Percentiles rank a stretch among this genome's conserved stretches.
Evolutionary conservation across 1,139 yeast genomes (phyloP).

Genomic region (Candida sanyaensis): DNA sequence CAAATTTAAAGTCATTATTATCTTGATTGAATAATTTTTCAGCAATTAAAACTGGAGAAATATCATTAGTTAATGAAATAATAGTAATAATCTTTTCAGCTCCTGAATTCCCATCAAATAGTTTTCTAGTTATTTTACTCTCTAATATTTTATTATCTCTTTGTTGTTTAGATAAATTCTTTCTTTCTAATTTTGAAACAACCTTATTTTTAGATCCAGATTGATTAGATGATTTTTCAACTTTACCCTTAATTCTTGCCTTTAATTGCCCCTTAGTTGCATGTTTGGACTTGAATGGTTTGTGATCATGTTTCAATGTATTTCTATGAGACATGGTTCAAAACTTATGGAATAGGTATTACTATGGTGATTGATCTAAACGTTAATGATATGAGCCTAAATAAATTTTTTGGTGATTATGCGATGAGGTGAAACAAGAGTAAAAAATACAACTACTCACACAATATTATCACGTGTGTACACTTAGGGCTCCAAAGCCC

Average conservation of each 20-base stretch:
- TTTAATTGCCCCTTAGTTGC: conserved; percentile 88
- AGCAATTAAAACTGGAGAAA: conserved; percentile 61
- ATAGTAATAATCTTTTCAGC: conserved; percentile 84
- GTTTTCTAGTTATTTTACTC: conserved; percentile 50
- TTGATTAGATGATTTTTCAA: conserved; percentile 54
- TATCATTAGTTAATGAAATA: conserved; percentile 75
- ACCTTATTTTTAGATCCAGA: conserved; percentile 48
- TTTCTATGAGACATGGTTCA: conserved; percentile 72
- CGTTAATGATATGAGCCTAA: no score
- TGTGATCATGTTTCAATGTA: conserved; percentile 80
- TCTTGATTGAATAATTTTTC: conserved; percentile 44
- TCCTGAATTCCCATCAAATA: conserved; percentile 80
- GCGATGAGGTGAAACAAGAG: no score
- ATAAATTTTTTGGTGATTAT: neutral
- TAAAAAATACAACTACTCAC: no score
- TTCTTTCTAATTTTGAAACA: conserved; percentile 70
- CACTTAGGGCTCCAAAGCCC: conserved; percentile 1
- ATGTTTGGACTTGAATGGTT: conserved; percentile 88
- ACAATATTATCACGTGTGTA: neutral
- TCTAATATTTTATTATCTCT: conserved; percentile 70
- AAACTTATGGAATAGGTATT: no score
- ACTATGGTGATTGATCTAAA: no score
- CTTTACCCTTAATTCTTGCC: conserved; percentile 80
- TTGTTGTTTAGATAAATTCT: conserved; percentile 76
- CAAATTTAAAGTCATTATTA: conserved; percentile 25